Percentiles rank a stretch among this genome's conserved stretches.
These are phyloP conservation scores for Mucor plumbeus DNA, from an alignment of 371 early-diverging fungal genomes.

Conservation along the genomic window DNA sequence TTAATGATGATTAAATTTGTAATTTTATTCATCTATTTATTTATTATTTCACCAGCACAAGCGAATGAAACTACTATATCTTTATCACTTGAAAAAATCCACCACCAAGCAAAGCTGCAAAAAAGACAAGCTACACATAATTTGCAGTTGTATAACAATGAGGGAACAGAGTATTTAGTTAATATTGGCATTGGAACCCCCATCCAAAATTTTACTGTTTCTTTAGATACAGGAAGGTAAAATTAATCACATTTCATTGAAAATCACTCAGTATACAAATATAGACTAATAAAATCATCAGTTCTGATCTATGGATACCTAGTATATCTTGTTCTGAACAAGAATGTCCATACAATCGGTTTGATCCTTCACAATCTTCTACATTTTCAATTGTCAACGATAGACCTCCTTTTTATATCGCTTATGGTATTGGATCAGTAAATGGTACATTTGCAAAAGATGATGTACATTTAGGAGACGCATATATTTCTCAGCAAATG, in stretches of 20 bases:
- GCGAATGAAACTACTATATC: neutral
- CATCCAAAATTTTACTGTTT: slow-evolving; percentile 24
- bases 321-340: slow-evolving; percentile 17
- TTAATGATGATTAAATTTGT: neutral
- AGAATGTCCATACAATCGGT: slow-evolving; percentile 23
- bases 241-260: neutral
- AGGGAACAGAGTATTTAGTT: slow-evolving; percentile 22
- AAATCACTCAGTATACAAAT: too few species aligned
- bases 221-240: slow-evolving; percentile 32
- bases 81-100: slow-evolving; percentile 8
- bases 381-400: slow-evolving; percentile 18
- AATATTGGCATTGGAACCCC: slow-evolving; percentile 26
- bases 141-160: slow-evolving; percentile 19
- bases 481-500: slow-evolving; percentile 31
- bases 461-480: slow-evolving; percentile 24
- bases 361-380: slow-evolving; percentile 22
- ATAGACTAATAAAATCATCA: neutral
- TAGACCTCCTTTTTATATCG: slow-evolving; percentile 15
- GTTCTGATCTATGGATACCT: slow-evolving; percentile 38
- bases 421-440: slow-evolving; percentile 34
- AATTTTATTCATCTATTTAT: neutral
- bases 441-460: slow-evolving; percentile 33
- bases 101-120: neutral
- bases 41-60: neutral
- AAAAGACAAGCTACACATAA: slow-evolving; percentile 3